phyloP scores from a whole-genome alignment of 192 early-diverging fungal species.

The Podila minutissima region DNA sequence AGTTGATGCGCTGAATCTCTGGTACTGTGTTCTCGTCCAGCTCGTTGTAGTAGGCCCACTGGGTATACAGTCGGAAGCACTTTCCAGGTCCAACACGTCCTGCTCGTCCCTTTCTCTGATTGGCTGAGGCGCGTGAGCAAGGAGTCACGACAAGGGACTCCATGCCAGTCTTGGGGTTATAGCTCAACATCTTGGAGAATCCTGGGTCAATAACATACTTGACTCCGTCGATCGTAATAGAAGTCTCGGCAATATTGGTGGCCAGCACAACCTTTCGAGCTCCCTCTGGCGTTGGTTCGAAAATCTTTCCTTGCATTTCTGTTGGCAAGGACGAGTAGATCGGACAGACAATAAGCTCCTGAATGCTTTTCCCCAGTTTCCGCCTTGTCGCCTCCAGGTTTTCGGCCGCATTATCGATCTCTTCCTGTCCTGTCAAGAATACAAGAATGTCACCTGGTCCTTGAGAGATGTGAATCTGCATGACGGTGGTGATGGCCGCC shows the following conservation, averaged over 20 bases:
- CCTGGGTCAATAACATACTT: slow-evolving; percentile 98
- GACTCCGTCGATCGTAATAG: slow-evolving; percentile 97
- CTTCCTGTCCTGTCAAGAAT: slow-evolving; percentile 97
- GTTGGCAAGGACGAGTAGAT: slow-evolving; percentile 97
- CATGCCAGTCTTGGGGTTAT: slow-evolving; percentile 96
- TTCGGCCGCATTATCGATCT: slow-evolving; percentile 95
- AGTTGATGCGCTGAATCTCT: slow-evolving; percentile 96
- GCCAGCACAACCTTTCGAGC: slow-evolving; percentile 94
- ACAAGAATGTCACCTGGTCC: slow-evolving; percentile 91
- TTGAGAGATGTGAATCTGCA: slow-evolving; percentile 94
- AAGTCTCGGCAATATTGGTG: slow-evolving; percentile 99
- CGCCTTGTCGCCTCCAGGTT: slow-evolving; percentile 76
- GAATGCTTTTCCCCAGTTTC: slow-evolving; percentile 87
- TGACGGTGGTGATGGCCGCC: slow-evolving; percentile 91
- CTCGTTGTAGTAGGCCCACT: slow-evolving; percentile 92
- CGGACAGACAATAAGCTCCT: slow-evolving; percentile 92
- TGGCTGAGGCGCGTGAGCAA: slow-evolving; percentile 92
- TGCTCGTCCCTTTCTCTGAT: slow-evolving; percentile 94
- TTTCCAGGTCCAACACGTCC: slow-evolving; percentile 97
- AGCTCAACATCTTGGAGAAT: slow-evolving; percentile 96
- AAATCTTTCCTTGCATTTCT: slow-evolving; percentile 96
- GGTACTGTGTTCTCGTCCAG: slow-evolving; percentile 95
- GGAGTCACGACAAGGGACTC: slow-evolving; percentile 97
- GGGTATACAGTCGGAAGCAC: slow-evolving; percentile 96
- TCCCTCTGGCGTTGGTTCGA: slow-evolving; percentile 95